Base-by-base conservation (phyloP, 495 filamentous ascomycete species). In the Halenospora varia region DNA sequence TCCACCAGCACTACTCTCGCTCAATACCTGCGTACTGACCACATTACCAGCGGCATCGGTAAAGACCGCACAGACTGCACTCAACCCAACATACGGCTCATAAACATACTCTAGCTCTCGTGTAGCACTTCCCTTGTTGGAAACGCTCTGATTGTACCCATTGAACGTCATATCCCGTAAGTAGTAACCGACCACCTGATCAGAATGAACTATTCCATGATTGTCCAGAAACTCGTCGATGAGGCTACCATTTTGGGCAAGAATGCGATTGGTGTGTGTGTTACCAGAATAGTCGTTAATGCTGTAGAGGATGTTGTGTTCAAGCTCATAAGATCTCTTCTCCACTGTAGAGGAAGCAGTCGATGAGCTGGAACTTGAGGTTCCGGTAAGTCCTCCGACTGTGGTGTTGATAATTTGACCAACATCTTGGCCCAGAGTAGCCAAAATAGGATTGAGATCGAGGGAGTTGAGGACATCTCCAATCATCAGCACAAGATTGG, bases 361-460 rank as follows among this genome's bases (percentile, higher is more conserved):
- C n/a, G n/a, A n/a, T n/a, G n/a, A n/a, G n/a, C n/a, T n/a, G n/a
- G n/a, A n/a, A n/a, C n/a, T n/a, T 2, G 19, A 25, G 39, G 57
- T 47, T 13, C 42, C 44, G 11, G n/a, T 42, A 1, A 77, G 52
- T 9, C 53, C 62, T n/a, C 71, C 72, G 11, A 68, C 66, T 2
- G 74, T 68, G 40, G 68, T 69, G 61, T 78, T 76, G 48, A 78
- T 68, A 53, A 83, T 74, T 26, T 72, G 66, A 44, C 66, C 68
- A 11, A 83, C 70, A 25, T 70, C 69, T 48, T 77, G 64, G 11
- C 79, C 77, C 1, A 83, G 69, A 9, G 74, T 76, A 8, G 77
- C 81, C 26, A 84, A 65, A 52, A 83, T 72, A 29, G 81, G 81
- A 62, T 84, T 83, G 9, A 82, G 69, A 60, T 84, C 81, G 50